Evolutionary conservation across 345 rosid species (phyloP).

Genomic region (Arabidopsis thaliana): TAIR10.1 NC_003075.7:15369501-15370000

Average conservation of each 20-base stretch:
- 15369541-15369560: constrained; percentile 78
- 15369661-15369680: constrained; percentile 34
- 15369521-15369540: constrained; percentile 80
- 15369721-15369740: constrained; percentile 28
- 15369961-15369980: constrained; percentile 9
- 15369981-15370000: constrained; percentile 27
- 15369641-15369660: constrained; percentile 35
- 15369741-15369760: constrained; percentile 7
- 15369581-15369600: constrained; percentile 61
- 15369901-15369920: constrained; percentile 29
- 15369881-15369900: constrained; percentile 20
- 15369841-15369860: constrained; percentile 21
- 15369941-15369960: not conserved
- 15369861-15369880: constrained; percentile 29
- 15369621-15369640: constrained; percentile 71
- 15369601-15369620: constrained; percentile 69
- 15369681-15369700: constrained; percentile 10
- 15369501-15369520: constrained; percentile 91
- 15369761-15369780: not conserved
- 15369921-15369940: constrained; percentile 16
- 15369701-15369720: constrained; percentile 49
- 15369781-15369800: not conserved
- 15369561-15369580: constrained; percentile 68
- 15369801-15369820: constrained; percentile 4
- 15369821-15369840: constrained; percentile 3